These are phyloP conservation scores for Coffea canephora DNA, from an alignment of 257 asterid species.

Conservation along the genomic window DNA sequence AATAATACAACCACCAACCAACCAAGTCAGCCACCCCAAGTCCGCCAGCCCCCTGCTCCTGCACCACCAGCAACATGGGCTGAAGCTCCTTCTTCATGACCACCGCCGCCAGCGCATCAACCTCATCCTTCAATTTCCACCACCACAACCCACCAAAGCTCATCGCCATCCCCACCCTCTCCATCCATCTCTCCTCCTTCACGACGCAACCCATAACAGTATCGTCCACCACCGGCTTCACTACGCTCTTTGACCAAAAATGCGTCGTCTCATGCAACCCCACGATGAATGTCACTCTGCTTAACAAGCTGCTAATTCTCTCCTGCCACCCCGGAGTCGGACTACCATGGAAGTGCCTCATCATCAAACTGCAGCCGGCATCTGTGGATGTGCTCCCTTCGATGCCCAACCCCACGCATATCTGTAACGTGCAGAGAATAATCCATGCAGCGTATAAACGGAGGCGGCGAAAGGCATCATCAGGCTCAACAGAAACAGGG, in stretches of 20 bases:
- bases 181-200: constrained; percentile 45
- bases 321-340: constrained; percentile 13
- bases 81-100: constrained; percentile 33
- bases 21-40: constrained; percentile 51
- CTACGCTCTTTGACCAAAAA: constrained; percentile 59
- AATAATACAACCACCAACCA: constrained; percentile 74
- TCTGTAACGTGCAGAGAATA: constrained; percentile 42
- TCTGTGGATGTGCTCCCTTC: constrained; percentile 74
- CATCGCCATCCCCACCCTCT: constrained; percentile 54
- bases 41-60: neutral
- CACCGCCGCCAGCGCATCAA: constrained; percentile 65
- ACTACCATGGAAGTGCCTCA: neutral
- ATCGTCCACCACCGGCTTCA: constrained; percentile 76
- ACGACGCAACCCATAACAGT: constrained; percentile 42
- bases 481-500: no score
- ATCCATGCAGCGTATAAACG: constrained; percentile 48
- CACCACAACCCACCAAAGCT: constrained; percentile 73
- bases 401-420: constrained; percentile 66
- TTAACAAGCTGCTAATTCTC: constrained; percentile 22
- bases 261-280: constrained; percentile 69
- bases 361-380: constrained; percentile 34
- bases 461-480: neutral
- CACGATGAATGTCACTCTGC: constrained; percentile 49
- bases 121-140: constrained; percentile 84
- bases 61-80: constrained; percentile 20